phyloP scores from a whole-genome alignment of 305 asterid species.

The Petunia hybrid region DNA sequence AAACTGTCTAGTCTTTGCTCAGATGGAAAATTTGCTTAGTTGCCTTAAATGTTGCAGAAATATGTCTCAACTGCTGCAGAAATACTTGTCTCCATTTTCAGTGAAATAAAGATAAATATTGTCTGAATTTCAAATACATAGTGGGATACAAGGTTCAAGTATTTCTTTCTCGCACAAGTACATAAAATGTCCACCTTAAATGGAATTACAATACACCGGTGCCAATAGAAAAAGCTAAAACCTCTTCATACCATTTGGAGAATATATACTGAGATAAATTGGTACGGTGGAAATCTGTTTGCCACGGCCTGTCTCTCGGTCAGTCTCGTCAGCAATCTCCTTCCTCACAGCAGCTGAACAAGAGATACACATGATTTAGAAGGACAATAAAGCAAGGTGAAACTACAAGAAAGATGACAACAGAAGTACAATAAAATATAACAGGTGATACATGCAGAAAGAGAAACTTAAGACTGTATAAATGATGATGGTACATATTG shows the following conservation, averaged over 20 bases:
- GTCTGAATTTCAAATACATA: background rate
- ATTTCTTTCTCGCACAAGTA: background rate
- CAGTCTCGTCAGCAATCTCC: conserved; percentile 97
- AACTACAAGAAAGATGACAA: background rate
- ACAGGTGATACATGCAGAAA: background rate
- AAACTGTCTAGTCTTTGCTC: background rate
- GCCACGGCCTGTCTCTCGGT: conserved; percentile 90
- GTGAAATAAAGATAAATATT: background rate
- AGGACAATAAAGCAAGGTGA: conserved; percentile 26
- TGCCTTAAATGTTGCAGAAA: conserved; percentile 8
- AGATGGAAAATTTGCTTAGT: background rate
- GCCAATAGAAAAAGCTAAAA: background rate
- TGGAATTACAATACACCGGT: background rate
- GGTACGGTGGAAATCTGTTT: conserved; percentile 89
- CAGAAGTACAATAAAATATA: background rate
- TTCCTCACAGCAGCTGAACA: conserved; percentile 84
- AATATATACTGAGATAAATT: conserved; percentile 90
- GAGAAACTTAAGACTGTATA: background rate
- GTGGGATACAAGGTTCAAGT: background rate
- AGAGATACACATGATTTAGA: conserved; percentile 32
- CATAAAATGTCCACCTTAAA: background rate
- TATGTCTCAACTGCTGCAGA: conserved; percentile 7
- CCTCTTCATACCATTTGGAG: conserved; percentile 70
- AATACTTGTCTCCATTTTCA: background rate
- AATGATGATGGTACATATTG: background rate